Base-by-base conservation (phyloP, 306 rosid species). In the Castanopsis chinensis region DNA sequence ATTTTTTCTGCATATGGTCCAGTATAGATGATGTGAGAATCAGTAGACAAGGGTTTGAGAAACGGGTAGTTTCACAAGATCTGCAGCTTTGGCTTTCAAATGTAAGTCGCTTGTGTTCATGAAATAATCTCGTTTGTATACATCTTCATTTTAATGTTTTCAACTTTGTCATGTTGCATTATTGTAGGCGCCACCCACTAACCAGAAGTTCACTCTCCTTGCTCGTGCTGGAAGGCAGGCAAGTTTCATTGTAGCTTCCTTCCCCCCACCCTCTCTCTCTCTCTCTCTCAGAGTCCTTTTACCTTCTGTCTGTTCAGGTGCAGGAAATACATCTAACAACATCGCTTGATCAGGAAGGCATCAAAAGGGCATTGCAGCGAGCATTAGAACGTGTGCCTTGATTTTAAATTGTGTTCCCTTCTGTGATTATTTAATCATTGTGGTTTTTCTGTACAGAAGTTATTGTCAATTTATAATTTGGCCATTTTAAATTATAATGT, bases 181-280 rank as follows among this genome's bases (percentile, higher is more conserved):
- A 51, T 74, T 8, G 6, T 83, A 94, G 99, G 92, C 95, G 49
- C 99, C 97, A 35, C 91, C 99, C 1, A 23, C 78, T 12, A 83
- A 89, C 75, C 89, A 76, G 86, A 85, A 83, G 81, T 94, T 90
- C 78, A 91, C 92, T 77, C 97, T 94, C 73, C 97, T 94, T 79
- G 99, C 95, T 54, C 95, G 99, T 10, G 99, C 97, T 0, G 99
- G 97, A 76, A 86, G 97, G 80, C 97, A 90, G 99, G 99, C 93
- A 79, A 73, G 72, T 74, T 71, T 75, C 57, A 32, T 63, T 67
- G 8, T 25, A 74, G 71, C 45, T 5, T 61, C 28, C n/a, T 27
- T 11, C 59, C 8, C 49, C 3, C 14, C 13, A 5, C 12, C 23
- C 60, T 52, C 13, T 30, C 73, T 12, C 41, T 17, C 69, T 2